Base-by-base conservation (phyloP, 148 eudicot genomes). In the Oxyria digyna region DNA sequence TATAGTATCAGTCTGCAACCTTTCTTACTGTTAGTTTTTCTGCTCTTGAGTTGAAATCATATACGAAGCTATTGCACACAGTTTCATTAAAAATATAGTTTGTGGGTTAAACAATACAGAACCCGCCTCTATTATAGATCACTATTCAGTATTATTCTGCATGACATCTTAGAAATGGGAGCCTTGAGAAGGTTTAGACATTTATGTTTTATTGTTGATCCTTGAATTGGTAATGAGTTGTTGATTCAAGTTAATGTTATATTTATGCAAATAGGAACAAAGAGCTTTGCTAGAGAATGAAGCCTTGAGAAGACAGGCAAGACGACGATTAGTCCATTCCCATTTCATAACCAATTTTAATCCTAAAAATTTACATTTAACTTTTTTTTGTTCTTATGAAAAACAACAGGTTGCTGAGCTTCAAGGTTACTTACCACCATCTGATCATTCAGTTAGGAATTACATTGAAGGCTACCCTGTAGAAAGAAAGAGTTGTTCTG, bases 221-320 rank as follows among this genome's bases (percentile, higher is more conserved):
- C n/a, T n/a, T n/a, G n/a, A n/a, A n/a, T n/a, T n/a, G n/a, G n/a
- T n/a, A n/a, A n/a, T n/a, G n/a, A n/a, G n/a, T n/a, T n/a, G n/a
- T n/a, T n/a, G n/a, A n/a, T n/a, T 26, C 21, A 38, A 32, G 42
- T 0, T 2, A n/a, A 29, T 9, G 21, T 42, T 35, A 35, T 35
- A 35, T 13, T 49, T 43, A 46, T 72, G 26, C 40, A 40, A 24
- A 14, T 32, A 89, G 93, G 93, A 89, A 77, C 84, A 85, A 54
- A 72, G 79, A 50, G 87, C 86, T n/a, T 59, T 81, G 78, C 74
- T 76, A 73, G 94, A 87, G 79, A 87, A 85, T 67, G 89, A 85
- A 77, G 72, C 71, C 17, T 71, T 90, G 67, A 85, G 87, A 64
- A 82, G 77, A 85, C 88, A 90, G 88, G 94, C 72, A 81, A 65